A percentile compares a stretch with the other conserved stretches of the same genome.
Evolutionary conservation across 2,329 filamentous ascomycete genomes (phyloP).

Genomic region (Aspergillus brasiliensis): DNA sequence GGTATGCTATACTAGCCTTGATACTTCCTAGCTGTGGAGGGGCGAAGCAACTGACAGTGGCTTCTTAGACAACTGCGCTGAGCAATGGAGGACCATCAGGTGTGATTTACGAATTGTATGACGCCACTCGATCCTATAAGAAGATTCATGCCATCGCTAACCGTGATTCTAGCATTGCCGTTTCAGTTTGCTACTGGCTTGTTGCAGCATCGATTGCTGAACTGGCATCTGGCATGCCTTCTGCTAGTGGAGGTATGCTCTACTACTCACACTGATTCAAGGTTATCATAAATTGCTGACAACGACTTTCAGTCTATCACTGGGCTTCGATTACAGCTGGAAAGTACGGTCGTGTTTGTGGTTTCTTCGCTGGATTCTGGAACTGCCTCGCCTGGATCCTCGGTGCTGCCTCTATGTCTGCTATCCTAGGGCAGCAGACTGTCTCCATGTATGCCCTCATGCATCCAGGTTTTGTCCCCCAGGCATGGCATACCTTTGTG

Average conservation of each 20-base stretch:
- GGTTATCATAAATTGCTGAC: background rate
- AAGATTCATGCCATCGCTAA: slow-evolving; percentile 10
- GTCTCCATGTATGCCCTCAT: slow-evolving; percentile 64
- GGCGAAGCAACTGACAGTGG: background rate
- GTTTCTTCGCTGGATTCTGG: slow-evolving; percentile 51
- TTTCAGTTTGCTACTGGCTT: slow-evolving; percentile 58
- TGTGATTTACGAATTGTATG: slow-evolving; percentile 63
- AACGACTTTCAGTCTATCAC: slow-evolving; percentile 55
- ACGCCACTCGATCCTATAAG: background rate
- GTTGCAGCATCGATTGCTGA: slow-evolving; percentile 63
- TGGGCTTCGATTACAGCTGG: slow-evolving; percentile 63
- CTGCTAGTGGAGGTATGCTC: slow-evolving; percentile 53
- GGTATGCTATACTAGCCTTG: slow-evolving; percentile 38
- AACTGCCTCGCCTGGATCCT: slow-evolving; percentile 60
- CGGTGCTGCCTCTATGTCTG: slow-evolving; percentile 60
- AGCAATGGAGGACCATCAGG: slow-evolving; percentile 65
- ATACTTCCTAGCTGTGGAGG: too few species aligned
- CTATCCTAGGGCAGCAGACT: slow-evolving; percentile 61
- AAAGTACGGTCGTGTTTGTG: slow-evolving; percentile 55
- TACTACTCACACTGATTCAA: background rate
- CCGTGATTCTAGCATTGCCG: slow-evolving; percentile 37
- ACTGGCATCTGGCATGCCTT: slow-evolving; percentile 63
- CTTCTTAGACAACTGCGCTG: slow-evolving; percentile 50
- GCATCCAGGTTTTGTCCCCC: slow-evolving; percentile 54
- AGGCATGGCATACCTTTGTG: slow-evolving; percentile 63